Evolutionary conservation across 345 rosid species (phyloP), one percentile per base, ranked within the genome.

Genomic region (Lagerstroemia speciosa): DNA sequence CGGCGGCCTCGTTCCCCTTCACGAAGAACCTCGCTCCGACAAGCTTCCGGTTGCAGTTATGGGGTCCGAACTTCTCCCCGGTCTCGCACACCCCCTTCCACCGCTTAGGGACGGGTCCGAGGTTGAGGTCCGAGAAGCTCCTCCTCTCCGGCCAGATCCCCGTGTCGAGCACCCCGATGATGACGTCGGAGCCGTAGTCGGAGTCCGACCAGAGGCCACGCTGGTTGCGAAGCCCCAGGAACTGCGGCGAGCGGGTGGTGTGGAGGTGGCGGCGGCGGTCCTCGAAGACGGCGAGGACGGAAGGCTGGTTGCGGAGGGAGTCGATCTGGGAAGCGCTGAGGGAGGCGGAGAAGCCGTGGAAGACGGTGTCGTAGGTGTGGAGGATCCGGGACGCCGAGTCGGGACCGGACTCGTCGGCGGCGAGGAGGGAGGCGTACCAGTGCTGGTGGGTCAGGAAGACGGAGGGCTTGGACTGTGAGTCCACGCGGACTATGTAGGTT

Each of bases 231-330:
- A 93, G 81, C 8, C 96, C 95, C 1, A 93, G 82, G 71, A 91
- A 93, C 77, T 91, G 94, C 11, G 98, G 96, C 50, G 95, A 93
- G 7, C 95, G 86, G 8, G 95, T 93, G 52, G 97, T 91, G 78
- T 91, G 94, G 64, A 89, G 97, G 30, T 82, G 55, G 9, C 93
- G 84, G 62, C 93, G 90, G 0, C 72, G 85, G 69, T 93, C 97
- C 67, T 86, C 87, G 32, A 89, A 69, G 32, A 84, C 82, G 3
- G 91, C 78, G 72, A 93, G 92, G 26, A 93, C 84, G 0, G 92
- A 70, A 2, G 95, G 95, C 74, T 86, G 89, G 6, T 71, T 73
- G 34, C 80, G 69, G 64, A 93, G 84, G 43, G 72, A 65, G 37
- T 77, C 77, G 33, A 86, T 86, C n/a, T 80, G 75, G 24, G 78